Conservation (phyloP, 2,329 filamentous ascomycete species). For the Trichoderma breve region DNA sequence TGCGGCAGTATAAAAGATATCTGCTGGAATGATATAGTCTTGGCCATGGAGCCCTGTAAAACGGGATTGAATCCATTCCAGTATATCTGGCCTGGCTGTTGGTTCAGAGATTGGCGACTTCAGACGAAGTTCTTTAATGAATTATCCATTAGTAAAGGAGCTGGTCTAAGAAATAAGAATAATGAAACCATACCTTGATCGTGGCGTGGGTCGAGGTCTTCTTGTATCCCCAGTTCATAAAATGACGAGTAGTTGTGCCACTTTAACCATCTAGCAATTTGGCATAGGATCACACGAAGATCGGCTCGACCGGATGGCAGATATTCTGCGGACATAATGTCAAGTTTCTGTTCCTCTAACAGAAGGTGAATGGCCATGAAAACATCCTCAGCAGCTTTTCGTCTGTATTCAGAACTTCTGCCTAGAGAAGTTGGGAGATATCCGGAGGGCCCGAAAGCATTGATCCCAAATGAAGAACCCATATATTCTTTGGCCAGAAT, state of each 20-base stretch:
- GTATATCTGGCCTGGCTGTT: slow-evolving; percentile 40
- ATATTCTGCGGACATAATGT: slow-evolving; percentile 52
- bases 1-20: slow-evolving; percentile 44
- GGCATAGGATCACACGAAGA: slow-evolving; percentile 72
- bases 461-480: slow-evolving; percentile 55
- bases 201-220: slow-evolving; percentile 41
- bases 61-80: slow-evolving; percentile 53
- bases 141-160: slow-evolving; percentile 17
- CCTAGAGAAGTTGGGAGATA: slow-evolving; percentile 63
- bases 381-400: slow-evolving; percentile 62
- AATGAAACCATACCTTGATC: slow-evolving; percentile 39
- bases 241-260: slow-evolving; percentile 55
- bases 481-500: slow-evolving; percentile 65
- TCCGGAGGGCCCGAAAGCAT: slow-evolving; percentile 52
- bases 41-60: slow-evolving; percentile 40
- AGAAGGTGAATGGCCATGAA: slow-evolving; percentile 79
- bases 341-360: slow-evolving; percentile 85
- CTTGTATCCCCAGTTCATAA: slow-evolving; percentile 55
- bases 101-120: slow-evolving; percentile 37
- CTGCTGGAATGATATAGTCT: slow-evolving; percentile 43
- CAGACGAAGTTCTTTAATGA: slow-evolving; percentile 31
- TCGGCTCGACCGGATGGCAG: slow-evolving; percentile 45
- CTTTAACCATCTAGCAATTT: slow-evolving; percentile 78
- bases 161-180: not conserved
- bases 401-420: slow-evolving; percentile 54